Conservation (phyloP, 352 stramenopile species). For the Globisporangium irregulare region DNA sequence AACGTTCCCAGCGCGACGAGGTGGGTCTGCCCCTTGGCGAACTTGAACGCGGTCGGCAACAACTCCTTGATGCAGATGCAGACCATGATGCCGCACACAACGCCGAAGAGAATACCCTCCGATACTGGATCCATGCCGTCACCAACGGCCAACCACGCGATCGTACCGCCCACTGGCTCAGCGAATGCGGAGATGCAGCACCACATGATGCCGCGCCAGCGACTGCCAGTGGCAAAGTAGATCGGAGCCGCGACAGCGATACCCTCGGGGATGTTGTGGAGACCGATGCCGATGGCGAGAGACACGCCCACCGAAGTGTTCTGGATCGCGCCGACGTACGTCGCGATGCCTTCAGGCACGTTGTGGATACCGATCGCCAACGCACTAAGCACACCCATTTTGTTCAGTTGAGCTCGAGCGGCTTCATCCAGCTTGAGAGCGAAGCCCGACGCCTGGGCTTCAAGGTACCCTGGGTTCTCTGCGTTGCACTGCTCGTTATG, state of each 20-base stretch:
- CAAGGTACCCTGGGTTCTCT: conserved; percentile 20
- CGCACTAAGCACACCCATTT: conserved; percentile 90
- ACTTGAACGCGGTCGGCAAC: conserved; percentile 90
- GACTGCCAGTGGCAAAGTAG: conserved; percentile 95
- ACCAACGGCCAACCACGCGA: conserved; percentile 86
- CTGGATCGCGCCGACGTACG: conserved; percentile 89
- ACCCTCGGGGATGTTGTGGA: conserved; percentile 98
- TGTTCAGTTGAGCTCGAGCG: conserved; percentile 53
- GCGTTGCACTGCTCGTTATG: conserved; percentile 22
- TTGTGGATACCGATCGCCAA: conserved; percentile 95
- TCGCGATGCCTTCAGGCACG: conserved; percentile 95
- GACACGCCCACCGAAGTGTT: conserved; percentile 89
- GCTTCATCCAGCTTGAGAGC: conserved; percentile 42
- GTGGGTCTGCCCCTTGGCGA: conserved; percentile 79
- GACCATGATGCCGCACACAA: conserved; percentile 93
- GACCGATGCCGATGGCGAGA: conserved; percentile 92
- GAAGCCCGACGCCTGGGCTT: conserved; percentile 25
- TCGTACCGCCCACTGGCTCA: conserved; percentile 86
- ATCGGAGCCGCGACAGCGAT: conserved; percentile 94
- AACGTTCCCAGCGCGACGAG: too few relatives aligned
- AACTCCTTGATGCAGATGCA: conserved; percentile 91
- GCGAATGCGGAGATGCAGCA: conserved; percentile 81
- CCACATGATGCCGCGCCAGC: conserved; percentile 94
- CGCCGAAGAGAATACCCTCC: conserved; percentile 91
- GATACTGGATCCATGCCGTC: conserved; percentile 57